Base-by-base conservation (phyloP, 2,329 filamentous ascomycete genomes). In the Cordyceps militaris region DNA sequence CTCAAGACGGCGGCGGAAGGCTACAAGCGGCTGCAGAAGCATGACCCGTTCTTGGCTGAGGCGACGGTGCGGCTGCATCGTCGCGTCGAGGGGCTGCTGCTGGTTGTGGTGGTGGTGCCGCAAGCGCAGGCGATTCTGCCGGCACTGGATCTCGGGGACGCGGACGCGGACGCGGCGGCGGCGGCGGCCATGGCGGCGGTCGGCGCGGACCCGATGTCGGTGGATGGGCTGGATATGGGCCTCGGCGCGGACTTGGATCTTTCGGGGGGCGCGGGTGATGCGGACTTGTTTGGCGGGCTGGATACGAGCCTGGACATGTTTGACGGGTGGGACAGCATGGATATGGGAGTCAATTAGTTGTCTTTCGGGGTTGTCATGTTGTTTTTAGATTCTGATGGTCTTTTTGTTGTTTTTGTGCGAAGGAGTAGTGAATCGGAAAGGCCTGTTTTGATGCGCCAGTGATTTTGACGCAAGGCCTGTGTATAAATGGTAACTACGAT, bases 41-140 rank as follows among this genome's bases (percentile, higher is more conserved):
- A 73, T n/a, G 84, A 87, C 59, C 73, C 76, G 1, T 70, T 74
- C 19, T 72, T 81, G 46, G 84, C 84, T 1, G 85, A 88, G 68
- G 79, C 79, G 9, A 72, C 84, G 14, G 80, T 87, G 10, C 81
- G 85, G 8, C 76, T 88, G 8, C 76, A 86, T 66, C 76, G 85
- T 26, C 76, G 79, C 2, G 84, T 89, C 11, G 85, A 89, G 69
- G 78, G 80, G n/a, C 85, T 87, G 66, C 78, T 88, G 74, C 72
- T 74, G 34, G 70, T 67, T 16, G 84, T 87, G 66, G 78, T 88
- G 74, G 73, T 74, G 34, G 70, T 67, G 64, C 70, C 72, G 23
- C 70, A 71, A 55, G 65, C 71, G 3, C 71, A 73, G 54, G 64
- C 69, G 2, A 74, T 80, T 63, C 69, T 80, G 19, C 74, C 75